Conservation (phyloP, 2,329 filamentous ascomycete species). For the Colletotrichum theobromicola region DNA sequence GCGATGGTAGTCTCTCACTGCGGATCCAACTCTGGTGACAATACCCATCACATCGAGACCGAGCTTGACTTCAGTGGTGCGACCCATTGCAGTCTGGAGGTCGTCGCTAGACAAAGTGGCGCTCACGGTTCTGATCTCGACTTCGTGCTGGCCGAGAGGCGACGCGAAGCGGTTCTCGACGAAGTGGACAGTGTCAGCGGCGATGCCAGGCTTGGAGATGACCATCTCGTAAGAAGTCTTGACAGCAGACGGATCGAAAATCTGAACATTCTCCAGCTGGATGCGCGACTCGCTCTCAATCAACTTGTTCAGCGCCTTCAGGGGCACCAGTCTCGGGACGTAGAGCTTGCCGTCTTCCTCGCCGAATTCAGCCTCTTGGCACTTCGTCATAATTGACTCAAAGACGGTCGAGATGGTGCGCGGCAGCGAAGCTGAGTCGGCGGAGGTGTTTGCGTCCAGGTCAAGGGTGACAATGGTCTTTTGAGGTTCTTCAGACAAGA, state of each 20-base stretch:
- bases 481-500: constrained; percentile 54
- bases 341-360: constrained; percentile 40
- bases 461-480: constrained; percentile 51
- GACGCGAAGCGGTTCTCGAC: background rate
- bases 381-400: constrained; percentile 2
- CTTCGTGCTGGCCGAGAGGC: constrained; percentile 33
- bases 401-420: constrained; percentile 31
- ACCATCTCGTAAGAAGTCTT: constrained; percentile 22
- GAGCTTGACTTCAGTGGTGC: constrained; percentile 32
- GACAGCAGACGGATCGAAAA: background rate
- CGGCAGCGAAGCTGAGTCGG: constrained; percentile 24
- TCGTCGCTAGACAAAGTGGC: constrained; percentile 42
- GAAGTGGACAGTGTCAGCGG: constrained; percentile 30
- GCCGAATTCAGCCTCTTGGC: constrained; percentile 49
- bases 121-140: constrained; percentile 44
- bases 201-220: constrained; percentile 30
- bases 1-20: constrained; percentile 32
- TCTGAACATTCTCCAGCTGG: background rate
- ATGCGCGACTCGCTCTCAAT: constrained; percentile 37
- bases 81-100: constrained; percentile 37
- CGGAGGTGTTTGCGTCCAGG: constrained; percentile 29
- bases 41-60: constrained; percentile 47
- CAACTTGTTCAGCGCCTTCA: constrained; percentile 45
- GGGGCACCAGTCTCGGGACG: constrained; percentile 49
- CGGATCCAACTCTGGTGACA: constrained; percentile 37